Base-by-base conservation (phyloP, 352 stramenopile species). In the Globisporangium barbulae region DNA sequence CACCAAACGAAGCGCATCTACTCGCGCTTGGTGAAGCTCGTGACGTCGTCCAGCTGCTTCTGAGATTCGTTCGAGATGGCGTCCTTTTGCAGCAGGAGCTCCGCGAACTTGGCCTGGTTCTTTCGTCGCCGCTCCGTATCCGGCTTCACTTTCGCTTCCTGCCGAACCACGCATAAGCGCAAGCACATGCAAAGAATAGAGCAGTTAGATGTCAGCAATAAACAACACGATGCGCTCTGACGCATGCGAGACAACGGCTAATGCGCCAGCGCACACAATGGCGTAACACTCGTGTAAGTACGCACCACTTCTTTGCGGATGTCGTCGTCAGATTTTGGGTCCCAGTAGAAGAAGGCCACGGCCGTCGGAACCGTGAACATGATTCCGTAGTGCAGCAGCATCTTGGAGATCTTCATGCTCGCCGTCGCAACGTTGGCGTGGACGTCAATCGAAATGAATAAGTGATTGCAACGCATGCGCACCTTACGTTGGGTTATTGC, bases 331-430 rank as follows among this genome's bases (percentile, higher is more conserved):
- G 79, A 75, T 25, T 84, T 78, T 9, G 87, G 87, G 49, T 90
- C 68, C 79, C 83, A 95, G 64, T 80, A 90, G 54, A 75, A 81
- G 61, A 82, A 79, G 47, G 78, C 85, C 25, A 90, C 61, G 17
- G 68, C 83, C 12, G 85, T 90, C 53, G 85, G 78, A 45, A 93
- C 74, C 37, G 80, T 79, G 68, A 95, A 90, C 70, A 90, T 72
- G 49, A 85, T 54, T 25, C 62, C 70, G 67, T 93, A 95, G 67
- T 95, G 83, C 53, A 94, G 53, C 56, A 95, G 30, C 87, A 95
- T 92, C 72, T 91, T 93, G 59, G 73, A 63, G 62, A 95, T 75
- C 72, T 93, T 93, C 80, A 95, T 89, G 22, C 15, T 69, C 13
- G 63, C 50, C 28, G 13, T 21, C 31, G 19, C 17, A 10, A 15